Base-by-base conservation (phyloP, 1,284 basidiomycete genomes). In the Trichosporon ovoides region DNA sequence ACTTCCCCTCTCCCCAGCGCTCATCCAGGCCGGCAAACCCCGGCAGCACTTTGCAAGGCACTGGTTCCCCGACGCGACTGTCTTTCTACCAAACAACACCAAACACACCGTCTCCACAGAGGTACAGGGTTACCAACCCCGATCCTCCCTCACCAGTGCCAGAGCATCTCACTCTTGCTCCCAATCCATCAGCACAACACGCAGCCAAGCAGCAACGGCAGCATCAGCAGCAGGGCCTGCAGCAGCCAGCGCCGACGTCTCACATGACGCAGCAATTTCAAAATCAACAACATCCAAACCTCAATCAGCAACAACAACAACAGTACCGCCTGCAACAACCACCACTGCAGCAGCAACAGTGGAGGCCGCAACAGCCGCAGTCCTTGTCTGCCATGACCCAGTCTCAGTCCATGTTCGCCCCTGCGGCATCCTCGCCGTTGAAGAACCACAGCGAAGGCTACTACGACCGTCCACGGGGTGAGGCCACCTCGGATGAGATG, bases 11-110 rank as follows among this genome's bases (percentile, higher is more conserved):
- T 16, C 43, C 43, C 7, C 43, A 31, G 43, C 43, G 43, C 43
- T 48, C 43, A 2, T 48, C 43, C 24, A 48, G 43, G 22, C 43
- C 43, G 16, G 13, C 43, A 3, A 28, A 48, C 43, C 43, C 43
- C 24, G 24, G 24, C 9, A 12, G 6, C 19, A 20, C 24, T 13
- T n/a, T 16, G 14, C 28, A 48, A 22, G 43, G 22, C 12, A 22
- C 43, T 2, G 43, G 43, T 22, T 48, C 43, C 2, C 43, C 43
- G 43, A 48, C 43, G 14, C 43, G 24, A 11, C n/a, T 48, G 24
- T 24, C 43, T n/a, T 13, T 48, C 14, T 48, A 48, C 43, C 43
- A 48, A 48, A 48, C 43, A 48, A 48, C 24, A 7, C 43, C 43
- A 48, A 48, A 48, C 43, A 48, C 43, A 9, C 43, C 43, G 3